These are phyloP conservation scores for Fraxinus angustifolia DNA, from an alignment of 305 asterid species.

Conservation along the genomic window DNA sequence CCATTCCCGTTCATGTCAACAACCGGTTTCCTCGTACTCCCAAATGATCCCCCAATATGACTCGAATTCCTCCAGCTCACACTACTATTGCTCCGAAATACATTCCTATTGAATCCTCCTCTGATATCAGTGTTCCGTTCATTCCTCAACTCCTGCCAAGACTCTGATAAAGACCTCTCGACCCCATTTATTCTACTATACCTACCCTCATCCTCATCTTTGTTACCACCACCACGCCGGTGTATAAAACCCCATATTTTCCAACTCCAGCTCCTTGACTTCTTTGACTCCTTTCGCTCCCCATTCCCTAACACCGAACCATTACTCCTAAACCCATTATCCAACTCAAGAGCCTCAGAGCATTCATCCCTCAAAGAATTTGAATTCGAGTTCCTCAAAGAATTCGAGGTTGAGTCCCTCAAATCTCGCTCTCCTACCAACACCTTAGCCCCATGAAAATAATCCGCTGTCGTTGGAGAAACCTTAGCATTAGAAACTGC, in stretches of 20 bases:
- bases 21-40: constrained; percentile 48
- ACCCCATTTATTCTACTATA: constrained; percentile 69
- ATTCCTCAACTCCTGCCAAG: constrained; percentile 71
- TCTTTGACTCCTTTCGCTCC: constrained; percentile 63
- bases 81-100: constrained; percentile 73
- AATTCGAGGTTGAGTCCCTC: constrained; percentile 53
- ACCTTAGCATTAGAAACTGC: constrained; percentile 54
- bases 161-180: constrained; percentile 71
- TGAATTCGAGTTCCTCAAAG: constrained; percentile 51
- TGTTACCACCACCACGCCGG: constrained; percentile 45
- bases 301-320: constrained; percentile 50
- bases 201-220: constrained; percentile 61
- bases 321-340: constrained; percentile 54
- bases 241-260: constrained; percentile 69
- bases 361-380: constrained; percentile 66
- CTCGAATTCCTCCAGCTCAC: constrained; percentile 75
- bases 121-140: constrained; percentile 40
- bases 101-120: constrained; percentile 44
- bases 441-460: constrained; percentile 45
- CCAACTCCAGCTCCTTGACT: constrained; percentile 86
- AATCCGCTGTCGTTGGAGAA: constrained; percentile 51
- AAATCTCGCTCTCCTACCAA: constrained; percentile 42
- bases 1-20: constrained; percentile 45
- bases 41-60: constrained; percentile 53
- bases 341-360: constrained; percentile 71